Percentiles rank a stretch among this genome's conserved stretches.
phyloP scores from a whole-genome alignment of 805 yeast genomes.

The Teunomyces gatunensis region DNA sequence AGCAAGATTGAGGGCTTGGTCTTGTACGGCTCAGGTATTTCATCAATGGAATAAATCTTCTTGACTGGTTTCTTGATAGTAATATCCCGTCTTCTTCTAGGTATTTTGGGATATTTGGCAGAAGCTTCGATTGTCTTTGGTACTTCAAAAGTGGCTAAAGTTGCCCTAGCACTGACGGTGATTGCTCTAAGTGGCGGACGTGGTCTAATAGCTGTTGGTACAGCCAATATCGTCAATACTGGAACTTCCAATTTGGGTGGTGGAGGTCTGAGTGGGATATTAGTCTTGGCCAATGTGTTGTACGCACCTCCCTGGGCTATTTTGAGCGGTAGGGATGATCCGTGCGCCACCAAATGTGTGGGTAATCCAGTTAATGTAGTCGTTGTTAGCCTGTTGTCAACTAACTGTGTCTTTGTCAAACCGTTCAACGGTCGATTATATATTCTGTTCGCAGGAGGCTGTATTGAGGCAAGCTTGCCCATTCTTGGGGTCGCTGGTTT shows the following conservation, averaged over 20 bases:
- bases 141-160: slow-evolving; percentile 27
- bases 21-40: slow-evolving; percentile 84
- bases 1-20: slow-evolving; percentile 81
- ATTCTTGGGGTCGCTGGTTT: slow-evolving; percentile 36
- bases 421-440: slow-evolving; percentile 24
- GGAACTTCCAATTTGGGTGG: slow-evolving; percentile 37
- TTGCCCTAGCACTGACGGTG: slow-evolving; percentile 20
- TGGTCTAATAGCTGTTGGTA: slow-evolving; percentile 16
- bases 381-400: slow-evolving; percentile 22
- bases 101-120: slow-evolving; percentile 30
- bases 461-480: slow-evolving; percentile 47
- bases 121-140: slow-evolving; percentile 34
- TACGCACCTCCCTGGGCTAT: slow-evolving; percentile 16
- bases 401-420: slow-evolving; percentile 14
- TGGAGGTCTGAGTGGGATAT: slow-evolving; percentile 28
- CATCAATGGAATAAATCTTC: slow-evolving; percentile 71
- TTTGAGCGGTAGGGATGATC: slow-evolving; percentile 14
- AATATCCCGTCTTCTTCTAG: slow-evolving; percentile 31
- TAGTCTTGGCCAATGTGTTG: slow-evolving; percentile 10
- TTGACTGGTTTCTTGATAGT: slow-evolving; percentile 52
- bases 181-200: slow-evolving; percentile 26
- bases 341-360: slow-evolving; percentile 18
- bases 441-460: slow-evolving; percentile 40
- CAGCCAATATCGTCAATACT: slow-evolving; percentile 24
- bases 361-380: slow-evolving; percentile 19